These are phyloP conservation scores for Pyrrhoderma noxium DNA, from an alignment of 1,284 basidiomycete genomes.

Conservation along the genomic window DNA sequence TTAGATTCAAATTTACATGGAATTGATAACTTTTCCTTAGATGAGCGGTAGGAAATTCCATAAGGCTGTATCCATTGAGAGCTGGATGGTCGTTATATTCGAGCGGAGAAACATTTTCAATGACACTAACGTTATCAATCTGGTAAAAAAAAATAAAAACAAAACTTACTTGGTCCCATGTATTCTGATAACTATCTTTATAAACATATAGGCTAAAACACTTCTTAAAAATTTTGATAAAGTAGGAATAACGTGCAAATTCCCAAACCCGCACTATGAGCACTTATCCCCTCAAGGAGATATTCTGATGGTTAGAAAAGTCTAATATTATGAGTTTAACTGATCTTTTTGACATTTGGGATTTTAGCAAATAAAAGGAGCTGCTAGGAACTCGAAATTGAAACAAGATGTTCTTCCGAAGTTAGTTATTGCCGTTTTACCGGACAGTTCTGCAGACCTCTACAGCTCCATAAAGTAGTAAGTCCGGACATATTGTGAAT, in stretches of 20 bases:
- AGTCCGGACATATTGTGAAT: not conserved
- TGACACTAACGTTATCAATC: slow-evolving; percentile 26
- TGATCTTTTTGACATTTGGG: too few species aligned
- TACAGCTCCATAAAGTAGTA: slow-evolving; percentile 39
- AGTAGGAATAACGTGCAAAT: too few species aligned
- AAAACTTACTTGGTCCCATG: too few species aligned
- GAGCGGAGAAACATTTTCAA: slow-evolving; percentile 49
- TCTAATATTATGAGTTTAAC: too few species aligned
- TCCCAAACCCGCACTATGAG: too few species aligned
- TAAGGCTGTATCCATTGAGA: slow-evolving; percentile 39
- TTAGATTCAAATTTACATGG: not conserved
- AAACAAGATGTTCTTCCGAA: slow-evolving; percentile 33
- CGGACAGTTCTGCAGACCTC: slow-evolving; percentile 64
- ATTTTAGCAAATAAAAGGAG: slow-evolving; percentile 42
- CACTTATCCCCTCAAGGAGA: too few species aligned
- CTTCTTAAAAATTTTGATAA: too few species aligned
- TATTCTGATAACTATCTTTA: too few species aligned
- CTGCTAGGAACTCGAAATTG: slow-evolving; percentile 35
- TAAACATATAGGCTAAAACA: too few species aligned
- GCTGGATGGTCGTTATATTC: slow-evolving; percentile 60
- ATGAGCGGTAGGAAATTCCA: slow-evolving; percentile 59
- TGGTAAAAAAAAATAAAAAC: too few species aligned
- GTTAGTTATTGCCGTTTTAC: slow-evolving; percentile 62
- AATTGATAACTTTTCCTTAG: slow-evolving; percentile 26
- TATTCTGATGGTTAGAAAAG: too few species aligned